Conservation (phyloP, 176 grass and related monocot genomes). For the Oryza glaberrima region DNA sequence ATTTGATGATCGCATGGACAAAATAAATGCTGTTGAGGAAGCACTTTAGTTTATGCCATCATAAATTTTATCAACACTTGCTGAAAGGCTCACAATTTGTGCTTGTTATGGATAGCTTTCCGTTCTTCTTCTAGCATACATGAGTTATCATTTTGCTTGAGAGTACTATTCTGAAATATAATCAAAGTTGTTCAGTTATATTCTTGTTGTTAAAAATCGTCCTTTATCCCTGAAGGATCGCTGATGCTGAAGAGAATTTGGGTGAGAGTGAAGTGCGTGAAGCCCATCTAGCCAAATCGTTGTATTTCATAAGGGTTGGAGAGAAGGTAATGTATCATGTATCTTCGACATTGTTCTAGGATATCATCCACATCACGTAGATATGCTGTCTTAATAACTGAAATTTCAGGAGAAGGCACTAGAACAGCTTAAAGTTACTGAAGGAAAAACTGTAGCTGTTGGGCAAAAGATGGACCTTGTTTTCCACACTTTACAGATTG, state of each 20-base stretch:
- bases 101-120: background rate
- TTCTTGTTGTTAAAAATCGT: conserved; percentile 14
- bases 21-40: background rate
- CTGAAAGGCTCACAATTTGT: background rate
- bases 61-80: background rate
- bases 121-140: background rate
- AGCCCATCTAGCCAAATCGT: conserved; percentile 92
- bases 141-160: background rate
- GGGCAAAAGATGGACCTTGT: conserved; percentile 99
- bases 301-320: conserved; percentile 81
- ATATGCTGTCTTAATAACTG: conserved; percentile 10
- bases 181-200: conserved; percentile 26
- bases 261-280: conserved; percentile 99
- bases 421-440: conserved; percentile 93
- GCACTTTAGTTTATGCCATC: background rate
- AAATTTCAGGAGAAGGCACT: conserved; percentile 84
- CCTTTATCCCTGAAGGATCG: conserved; percentile 64
- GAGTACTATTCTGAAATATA: background rate
- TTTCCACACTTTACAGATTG: conserved; percentile 89
- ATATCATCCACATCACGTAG: conserved; percentile 22
- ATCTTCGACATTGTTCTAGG: background rate
- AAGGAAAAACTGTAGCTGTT: conserved; percentile 96
- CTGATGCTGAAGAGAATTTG: conserved; percentile 98
- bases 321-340: conserved; percentile 70
- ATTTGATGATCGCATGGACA: background rate